phyloP scores from a whole-genome alignment of 805 yeast species.

The Scheffersomyces coipomensis region DNA sequence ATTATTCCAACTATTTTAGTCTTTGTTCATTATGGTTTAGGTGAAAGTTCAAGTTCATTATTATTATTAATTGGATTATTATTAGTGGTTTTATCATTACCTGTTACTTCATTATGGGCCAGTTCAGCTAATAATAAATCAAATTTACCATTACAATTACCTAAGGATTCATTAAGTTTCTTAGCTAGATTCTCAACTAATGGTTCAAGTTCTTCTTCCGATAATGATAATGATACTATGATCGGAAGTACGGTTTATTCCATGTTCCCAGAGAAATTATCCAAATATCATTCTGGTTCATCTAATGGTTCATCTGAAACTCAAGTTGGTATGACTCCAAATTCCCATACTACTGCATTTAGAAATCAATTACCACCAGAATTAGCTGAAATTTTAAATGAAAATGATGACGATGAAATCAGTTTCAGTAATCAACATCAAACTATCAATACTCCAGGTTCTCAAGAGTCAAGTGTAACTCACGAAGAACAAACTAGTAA shows the following conservation, averaged over 20 bases:
- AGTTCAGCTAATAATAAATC: constrained; percentile 54
- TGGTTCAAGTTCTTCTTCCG: constrained; percentile 2
- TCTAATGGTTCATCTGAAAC: constrained; percentile 1
- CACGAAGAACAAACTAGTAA: too few relatives aligned
- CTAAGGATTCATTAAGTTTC: constrained; percentile 4
- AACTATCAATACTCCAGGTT: neutral
- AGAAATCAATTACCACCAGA: constrained; percentile 3
- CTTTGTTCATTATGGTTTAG: constrained; percentile 33
- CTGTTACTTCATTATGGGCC: constrained; percentile 90
- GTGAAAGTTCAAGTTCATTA: constrained; percentile 23
- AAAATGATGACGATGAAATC: constrained; percentile 1
- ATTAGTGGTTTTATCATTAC: constrained; percentile 69
- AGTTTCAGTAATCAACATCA: neutral
- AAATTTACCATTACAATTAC: neutral
- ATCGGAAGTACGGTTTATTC: constrained; percentile 3
- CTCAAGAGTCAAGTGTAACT: too few relatives aligned
- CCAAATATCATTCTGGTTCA: constrained; percentile 3
- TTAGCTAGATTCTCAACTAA: constrained; percentile 4
- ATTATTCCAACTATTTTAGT: constrained; percentile 72
- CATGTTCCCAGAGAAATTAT: constrained; percentile 11
- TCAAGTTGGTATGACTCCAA: too few relatives aligned
- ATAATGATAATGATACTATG: constrained; percentile 2
- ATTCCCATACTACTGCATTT: too few relatives aligned
- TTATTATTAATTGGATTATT: constrained; percentile 55
- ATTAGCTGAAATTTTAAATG: constrained; percentile 5